Conservation (phyloP, 1,284 basidiomycete genomes). For the Puccinia horiana region DNA sequence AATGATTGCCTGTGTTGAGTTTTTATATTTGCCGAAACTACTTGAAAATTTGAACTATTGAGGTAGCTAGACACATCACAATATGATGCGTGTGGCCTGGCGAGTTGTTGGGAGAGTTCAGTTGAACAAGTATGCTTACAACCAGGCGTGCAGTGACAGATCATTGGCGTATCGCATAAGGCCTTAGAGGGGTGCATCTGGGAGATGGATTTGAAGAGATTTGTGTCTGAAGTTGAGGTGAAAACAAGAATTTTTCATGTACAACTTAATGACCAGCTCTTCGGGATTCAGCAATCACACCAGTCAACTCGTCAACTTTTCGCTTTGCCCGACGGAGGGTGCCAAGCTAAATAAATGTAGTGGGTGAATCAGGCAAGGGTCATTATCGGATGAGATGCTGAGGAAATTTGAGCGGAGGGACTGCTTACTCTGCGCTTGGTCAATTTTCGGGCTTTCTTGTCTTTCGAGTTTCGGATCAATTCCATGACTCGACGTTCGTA, state of each 20-base stretch:
- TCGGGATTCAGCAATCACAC: slow-evolving; percentile 86
- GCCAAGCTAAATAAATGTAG: slow-evolving; percentile 69
- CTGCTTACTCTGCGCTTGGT: slow-evolving; percentile 90
- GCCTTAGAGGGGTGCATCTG: not conserved
- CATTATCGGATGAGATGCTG: slow-evolving; percentile 20
- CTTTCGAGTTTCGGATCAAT: slow-evolving; percentile 77
- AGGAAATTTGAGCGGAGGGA: slow-evolving; percentile 52
- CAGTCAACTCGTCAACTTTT: slow-evolving; percentile 91
- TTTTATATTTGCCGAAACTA: too few relatives aligned
- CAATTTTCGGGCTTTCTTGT: slow-evolving; percentile 96
- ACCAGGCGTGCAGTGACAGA: not conserved
- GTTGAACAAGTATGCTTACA: not conserved
- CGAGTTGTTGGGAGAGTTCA: not conserved
- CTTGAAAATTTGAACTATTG: not conserved
- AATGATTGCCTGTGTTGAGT: too few relatives aligned
- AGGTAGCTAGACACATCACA: not conserved
- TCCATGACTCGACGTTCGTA: slow-evolving; percentile 99
- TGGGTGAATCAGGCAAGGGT: not conserved
- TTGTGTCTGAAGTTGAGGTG: not conserved
- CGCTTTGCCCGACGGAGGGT: slow-evolving; percentile 94
- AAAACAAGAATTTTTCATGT: slow-evolving; percentile 5
- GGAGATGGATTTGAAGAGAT: not conserved
- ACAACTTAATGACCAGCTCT: slow-evolving; percentile 58
- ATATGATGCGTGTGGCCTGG: not conserved
- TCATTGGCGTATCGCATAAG: not conserved